Evolutionary conservation across 805 yeast species (phyloP).

Genomic region (Teunomyces funiuensis): DNA sequence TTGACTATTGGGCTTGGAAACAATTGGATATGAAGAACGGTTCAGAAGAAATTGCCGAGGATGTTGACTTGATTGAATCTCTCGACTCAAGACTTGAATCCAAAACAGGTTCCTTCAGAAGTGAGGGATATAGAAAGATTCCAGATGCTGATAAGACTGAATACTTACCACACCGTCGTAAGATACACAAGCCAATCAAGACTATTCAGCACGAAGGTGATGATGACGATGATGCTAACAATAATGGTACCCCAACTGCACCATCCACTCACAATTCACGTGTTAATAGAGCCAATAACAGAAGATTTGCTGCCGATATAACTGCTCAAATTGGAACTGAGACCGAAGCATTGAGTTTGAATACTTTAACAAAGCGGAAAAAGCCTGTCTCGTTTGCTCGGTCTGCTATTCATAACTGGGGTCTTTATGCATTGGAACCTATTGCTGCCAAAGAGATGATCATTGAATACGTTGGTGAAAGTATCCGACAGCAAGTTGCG

Average conservation of each 20-base stretch:
- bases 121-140: slow-evolving; percentile 72
- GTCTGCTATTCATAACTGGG: slow-evolving; percentile 98
- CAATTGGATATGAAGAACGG: slow-evolving; percentile 35
- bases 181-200: slow-evolving; percentile 64
- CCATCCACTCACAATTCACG: slow-evolving; percentile 61
- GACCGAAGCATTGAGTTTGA: slow-evolving; percentile 76
- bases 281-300: slow-evolving; percentile 79
- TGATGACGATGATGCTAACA: slow-evolving; percentile 20
- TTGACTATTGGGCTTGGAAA: slow-evolving; percentile 70
- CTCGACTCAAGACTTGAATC: slow-evolving; percentile 38
- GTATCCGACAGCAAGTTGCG: slow-evolving; percentile 89
- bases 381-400: slow-evolving; percentile 96
- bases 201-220: slow-evolving; percentile 70
- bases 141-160: slow-evolving; percentile 70
- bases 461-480: slow-evolving; percentile 95
- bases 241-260: slow-evolving; percentile 8
- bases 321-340: slow-evolving; percentile 82
- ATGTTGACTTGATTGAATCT: slow-evolving; percentile 26
- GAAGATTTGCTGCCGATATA: slow-evolving; percentile 87
- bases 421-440: slow-evolving; percentile 91
- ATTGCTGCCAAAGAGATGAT: slow-evolving; percentile 97
- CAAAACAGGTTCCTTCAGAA: slow-evolving; percentile 60
- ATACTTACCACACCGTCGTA: slow-evolving; percentile 81
- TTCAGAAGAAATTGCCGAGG: slow-evolving; percentile 23
- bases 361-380: slow-evolving; percentile 83